Evolutionary conservation across 129 eudicot species (phyloP), one percentile per base, ranked within the genome.

Genomic region (Chrysanthemum lavandulifolium): DNA sequence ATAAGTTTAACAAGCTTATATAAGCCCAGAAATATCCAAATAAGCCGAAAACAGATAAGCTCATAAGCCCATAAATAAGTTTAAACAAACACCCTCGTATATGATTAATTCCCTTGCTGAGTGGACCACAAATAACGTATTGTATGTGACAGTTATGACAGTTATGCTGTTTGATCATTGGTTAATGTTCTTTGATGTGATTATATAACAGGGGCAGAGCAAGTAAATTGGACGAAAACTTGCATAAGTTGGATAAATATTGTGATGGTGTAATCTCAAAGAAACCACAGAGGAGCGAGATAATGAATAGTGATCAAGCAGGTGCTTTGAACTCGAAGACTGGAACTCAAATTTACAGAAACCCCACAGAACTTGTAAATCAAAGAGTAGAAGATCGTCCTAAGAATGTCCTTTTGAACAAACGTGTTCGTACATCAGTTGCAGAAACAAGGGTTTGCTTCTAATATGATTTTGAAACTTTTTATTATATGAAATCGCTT

Each of bases 401-500:
- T 47, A 92, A 89, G 88, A 89, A 86, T 76, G 85, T 65, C 55
- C 80, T 76, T 79, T 83, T 85, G 62, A 92, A 85, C 85, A 92
- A 85, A 84, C 97, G 97, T 57, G 85, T 84, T 25, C 97, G 97
- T 55, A 86, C 94, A 31, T 85, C 97, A 72, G 82, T 88, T 61
- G 89, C 91, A 53, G 97, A 92, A 71, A 74, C 79, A 64, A 89
- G 89, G 97, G 97, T 92, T 74, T 73, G 97, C 65, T 76, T 64
- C 69, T 64, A 61, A 43, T 73, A 23, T 50, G 49, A 71, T 36
- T 31, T 62, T 79, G 58, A 59, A 52, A 55, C 56, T 72, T 72
- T 48, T 29, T 65, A 16, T 59, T 72, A 12, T 78, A 31, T 52
- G n/a, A 63, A 63, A 23, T n/a, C 40, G 48, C 65, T 49, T 68